Conservation (phyloP, 2,329 filamentous ascomycete genomes). For the Lojkania enalia region DNA sequence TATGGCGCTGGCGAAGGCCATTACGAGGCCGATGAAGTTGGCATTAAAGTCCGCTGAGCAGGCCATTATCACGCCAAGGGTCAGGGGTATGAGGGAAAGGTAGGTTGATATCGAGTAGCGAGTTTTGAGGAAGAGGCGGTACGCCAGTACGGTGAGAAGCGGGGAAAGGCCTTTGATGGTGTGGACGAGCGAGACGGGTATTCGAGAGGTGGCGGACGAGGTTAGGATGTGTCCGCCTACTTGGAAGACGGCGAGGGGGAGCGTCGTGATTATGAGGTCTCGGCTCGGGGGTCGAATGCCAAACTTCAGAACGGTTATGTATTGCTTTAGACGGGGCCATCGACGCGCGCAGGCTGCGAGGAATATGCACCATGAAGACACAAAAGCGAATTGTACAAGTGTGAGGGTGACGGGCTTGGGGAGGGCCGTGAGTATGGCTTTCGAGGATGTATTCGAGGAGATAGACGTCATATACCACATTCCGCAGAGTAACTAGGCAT, state of each 20-base stretch:
- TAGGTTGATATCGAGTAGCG: conserved; percentile 83
- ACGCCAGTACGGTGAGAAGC: conserved; percentile 91
- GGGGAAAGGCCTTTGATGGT: conserved; percentile 98
- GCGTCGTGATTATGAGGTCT: conserved; percentile 81
- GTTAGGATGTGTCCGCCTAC: conserved; percentile 91
- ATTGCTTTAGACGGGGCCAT: conserved; percentile 70
- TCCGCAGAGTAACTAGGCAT: conserved; percentile 72
- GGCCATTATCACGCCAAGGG: conserved; percentile 90
- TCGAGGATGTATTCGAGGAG: conserved; percentile 95
- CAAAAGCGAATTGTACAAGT: conserved; percentile 89
- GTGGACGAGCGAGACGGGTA: conserved; percentile 94
- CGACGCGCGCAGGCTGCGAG: conserved; percentile 74
- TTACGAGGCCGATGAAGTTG: conserved; percentile 86
- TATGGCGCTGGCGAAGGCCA: conserved; percentile 85
- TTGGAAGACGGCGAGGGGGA: conserved; percentile 92
- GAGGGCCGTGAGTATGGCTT: conserved; percentile 91
- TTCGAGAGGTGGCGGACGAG: conserved; percentile 90
- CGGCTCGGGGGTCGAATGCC: conserved; percentile 79
- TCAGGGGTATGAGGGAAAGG: conserved; percentile 77
- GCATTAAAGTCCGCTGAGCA: conserved; percentile 90
- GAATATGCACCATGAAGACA: conserved; percentile 82
- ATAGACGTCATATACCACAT: conserved; percentile 96
- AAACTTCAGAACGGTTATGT: conserved; percentile 78
- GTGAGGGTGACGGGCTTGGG: conserved; percentile 90
- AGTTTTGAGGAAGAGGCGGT: conserved; percentile 86